Evolutionary conservation across 495 filamentous ascomycete genomes (phyloP).

Genomic region (Neurospora terricola): DNA sequence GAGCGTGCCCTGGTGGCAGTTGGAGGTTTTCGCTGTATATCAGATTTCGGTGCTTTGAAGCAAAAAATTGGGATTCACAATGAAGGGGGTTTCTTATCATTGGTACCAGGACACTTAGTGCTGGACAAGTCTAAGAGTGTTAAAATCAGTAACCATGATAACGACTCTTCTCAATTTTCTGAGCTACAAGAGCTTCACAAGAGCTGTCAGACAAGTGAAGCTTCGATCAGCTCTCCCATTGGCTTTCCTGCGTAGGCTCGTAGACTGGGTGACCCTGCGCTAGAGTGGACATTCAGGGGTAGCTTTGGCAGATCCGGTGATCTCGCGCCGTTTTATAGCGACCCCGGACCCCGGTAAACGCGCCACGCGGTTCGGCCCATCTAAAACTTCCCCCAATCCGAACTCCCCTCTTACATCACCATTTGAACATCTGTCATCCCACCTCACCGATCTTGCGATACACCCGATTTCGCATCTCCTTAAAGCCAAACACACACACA

Average conservation of each 20-base stretch:
- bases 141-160: background rate
- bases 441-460: background rate
- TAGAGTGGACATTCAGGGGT: background rate
- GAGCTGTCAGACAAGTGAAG: background rate
- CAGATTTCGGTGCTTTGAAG: background rate
- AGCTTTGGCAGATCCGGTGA: background rate
- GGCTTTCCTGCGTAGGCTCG: background rate
- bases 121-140: background rate
- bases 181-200: background rate
- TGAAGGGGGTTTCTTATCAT: background rate
- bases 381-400: background rate
- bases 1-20: background rate
- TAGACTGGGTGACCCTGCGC: background rate
- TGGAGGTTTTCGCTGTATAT: background rate
- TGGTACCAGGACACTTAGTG: background rate
- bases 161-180: background rate
- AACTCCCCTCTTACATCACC: background rate
- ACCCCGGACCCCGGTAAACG: background rate
- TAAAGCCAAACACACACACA: background rate
- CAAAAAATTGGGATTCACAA: background rate
- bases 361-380: background rate
- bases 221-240: background rate
- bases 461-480: background rate
- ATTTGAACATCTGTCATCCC: background rate
- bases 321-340: background rate